Evolutionary conservation across 441 rosid species (phyloP).

Genomic region (Syzygium syzygioides): DNA sequence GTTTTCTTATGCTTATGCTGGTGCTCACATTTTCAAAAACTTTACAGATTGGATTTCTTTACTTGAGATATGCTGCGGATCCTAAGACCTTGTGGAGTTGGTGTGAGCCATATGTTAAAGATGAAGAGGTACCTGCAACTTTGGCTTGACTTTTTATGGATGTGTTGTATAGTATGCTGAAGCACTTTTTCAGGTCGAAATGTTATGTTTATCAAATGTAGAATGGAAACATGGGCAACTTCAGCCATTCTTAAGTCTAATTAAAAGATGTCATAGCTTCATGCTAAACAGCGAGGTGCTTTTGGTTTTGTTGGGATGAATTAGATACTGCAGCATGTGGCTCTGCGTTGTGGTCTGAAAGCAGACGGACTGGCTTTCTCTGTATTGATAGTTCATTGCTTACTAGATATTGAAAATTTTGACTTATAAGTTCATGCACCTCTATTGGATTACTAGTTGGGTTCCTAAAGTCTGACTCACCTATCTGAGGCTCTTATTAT

Average conservation of each 20-base stretch:
- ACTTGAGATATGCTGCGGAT: slow-evolving; percentile 47
- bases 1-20: slow-evolving; percentile 37
- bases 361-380: background rate
- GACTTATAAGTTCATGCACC: background rate
- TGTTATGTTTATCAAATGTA: background rate
- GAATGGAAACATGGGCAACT: background rate
- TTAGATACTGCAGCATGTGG: background rate
- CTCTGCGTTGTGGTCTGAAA: background rate
- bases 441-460: background rate
- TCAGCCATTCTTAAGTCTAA: background rate
- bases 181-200: background rate
- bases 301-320: background rate
- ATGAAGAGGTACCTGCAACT: slow-evolving; percentile 69
- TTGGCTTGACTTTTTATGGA: background rate
- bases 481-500: background rate
- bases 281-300: background rate
- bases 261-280: background rate
- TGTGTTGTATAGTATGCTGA: background rate
- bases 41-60: slow-evolving; percentile 88
- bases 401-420: background rate
- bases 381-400: background rate
- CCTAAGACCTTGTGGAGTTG: slow-evolving; percentile 92
- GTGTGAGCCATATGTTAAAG: slow-evolving; percentile 85
- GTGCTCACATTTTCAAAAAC: slow-evolving; percentile 14
- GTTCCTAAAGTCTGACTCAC: background rate